A percentile compares a stretch with the other conserved stretches of the same genome.
These are phyloP conservation scores for Chlamydomonas eustigma DNA, from an alignment of 139 green algal species.

Conservation along the genomic window DNA sequence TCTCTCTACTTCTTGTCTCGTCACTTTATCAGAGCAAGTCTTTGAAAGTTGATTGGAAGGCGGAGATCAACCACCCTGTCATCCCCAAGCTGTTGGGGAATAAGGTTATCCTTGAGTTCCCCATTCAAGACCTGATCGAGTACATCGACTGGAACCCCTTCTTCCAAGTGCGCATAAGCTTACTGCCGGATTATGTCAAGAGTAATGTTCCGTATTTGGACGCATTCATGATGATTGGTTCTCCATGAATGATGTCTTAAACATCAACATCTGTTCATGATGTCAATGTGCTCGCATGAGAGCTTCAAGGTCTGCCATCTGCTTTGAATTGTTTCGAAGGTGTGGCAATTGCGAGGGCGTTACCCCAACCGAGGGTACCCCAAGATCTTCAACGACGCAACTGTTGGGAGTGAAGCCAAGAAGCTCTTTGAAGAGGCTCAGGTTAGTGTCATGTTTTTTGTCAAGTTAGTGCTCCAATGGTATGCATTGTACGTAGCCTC, in stretches of 20 bases:
- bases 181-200: no score
- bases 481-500: no score
- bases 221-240: no score
- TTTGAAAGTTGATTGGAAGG: constrained; percentile 78
- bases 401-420: constrained; percentile 90
- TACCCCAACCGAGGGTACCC: constrained; percentile 99
- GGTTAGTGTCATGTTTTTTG: no score
- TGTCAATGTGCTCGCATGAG: no score
- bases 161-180: constrained; percentile 78
- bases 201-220: no score
- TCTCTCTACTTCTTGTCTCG: no score
- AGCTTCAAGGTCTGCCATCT: no score
- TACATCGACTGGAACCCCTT: constrained; percentile 99
- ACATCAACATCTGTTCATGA: no score
- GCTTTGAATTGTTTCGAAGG: constrained; percentile 39
- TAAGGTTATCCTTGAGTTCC: constrained; percentile 63
- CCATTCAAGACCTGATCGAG: constrained; percentile 86
- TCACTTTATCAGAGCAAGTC: constrained; percentile 37
- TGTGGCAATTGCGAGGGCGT: constrained; percentile 95
- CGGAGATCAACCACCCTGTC: constrained; percentile 70
- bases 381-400: constrained; percentile 99
- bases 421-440: constrained; percentile 96
- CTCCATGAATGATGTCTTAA: no score
- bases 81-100: constrained; percentile 72
- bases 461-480: no score